Evolutionary conservation across 1,284 basidiomycete genomes (phyloP).

Genomic region (Apiotrichum brassicae): DNA sequence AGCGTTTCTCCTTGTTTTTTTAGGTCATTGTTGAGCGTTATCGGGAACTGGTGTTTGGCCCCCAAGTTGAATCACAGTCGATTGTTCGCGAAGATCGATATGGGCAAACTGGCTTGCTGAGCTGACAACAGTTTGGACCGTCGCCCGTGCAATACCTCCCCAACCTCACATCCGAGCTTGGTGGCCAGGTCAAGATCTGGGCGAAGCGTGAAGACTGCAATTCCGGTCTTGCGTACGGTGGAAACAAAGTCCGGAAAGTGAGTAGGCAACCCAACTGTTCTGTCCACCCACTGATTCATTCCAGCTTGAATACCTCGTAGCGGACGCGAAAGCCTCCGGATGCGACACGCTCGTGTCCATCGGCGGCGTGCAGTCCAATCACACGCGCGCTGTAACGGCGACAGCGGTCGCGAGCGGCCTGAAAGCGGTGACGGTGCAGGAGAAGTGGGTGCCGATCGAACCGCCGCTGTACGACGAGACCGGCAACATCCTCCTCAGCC

Average conservation of each 20-base stretch:
- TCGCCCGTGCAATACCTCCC: slow-evolving; percentile 32
- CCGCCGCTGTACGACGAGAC: slow-evolving; percentile 30
- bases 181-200: slow-evolving; percentile 27
- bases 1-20: no score
- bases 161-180: slow-evolving; percentile 22
- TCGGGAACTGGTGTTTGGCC: no score
- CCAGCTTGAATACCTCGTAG: slow-evolving; percentile 35
- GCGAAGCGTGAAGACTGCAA: slow-evolving; percentile 38
- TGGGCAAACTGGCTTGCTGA: no score
- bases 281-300: neutral
- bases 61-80: no score
- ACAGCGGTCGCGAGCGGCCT: slow-evolving; percentile 2
- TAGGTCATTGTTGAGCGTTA: no score
- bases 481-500: slow-evolving; percentile 34
- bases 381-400: slow-evolving; percentile 31
- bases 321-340: slow-evolving; percentile 27
- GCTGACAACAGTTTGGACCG: slow-evolving; percentile 26
- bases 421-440: slow-evolving; percentile 31
- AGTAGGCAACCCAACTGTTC: neutral
- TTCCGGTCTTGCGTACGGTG: slow-evolving; percentile 33
- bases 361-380: slow-evolving; percentile 36
- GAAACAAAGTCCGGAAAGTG: slow-evolving; percentile 39
- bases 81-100: no score
- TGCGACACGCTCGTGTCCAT: slow-evolving; percentile 32
- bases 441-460: slow-evolving; percentile 37